phyloP scores from a whole-genome alignment of 441 rosid genomes.

The Arabidopsis lyrata region DNA sequence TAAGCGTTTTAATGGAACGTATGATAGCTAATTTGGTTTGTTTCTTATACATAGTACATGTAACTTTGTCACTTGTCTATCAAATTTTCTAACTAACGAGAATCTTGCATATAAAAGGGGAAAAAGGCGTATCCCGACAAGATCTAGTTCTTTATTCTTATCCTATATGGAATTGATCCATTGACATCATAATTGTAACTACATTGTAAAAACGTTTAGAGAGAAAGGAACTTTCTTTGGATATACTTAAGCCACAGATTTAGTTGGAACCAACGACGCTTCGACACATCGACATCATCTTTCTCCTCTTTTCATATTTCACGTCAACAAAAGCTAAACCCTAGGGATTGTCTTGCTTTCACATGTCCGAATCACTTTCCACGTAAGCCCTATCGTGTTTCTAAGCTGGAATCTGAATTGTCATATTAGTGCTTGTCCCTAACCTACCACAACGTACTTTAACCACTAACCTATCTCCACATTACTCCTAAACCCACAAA shows the following conservation, averaged over 20 bases:
- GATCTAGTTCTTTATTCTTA: constrained; percentile 40
- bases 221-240: constrained; percentile 36
- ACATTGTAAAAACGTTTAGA: constrained; percentile 21
- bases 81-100: not conserved
- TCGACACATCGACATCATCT: constrained; percentile 32
- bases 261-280: constrained; percentile 34
- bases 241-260: constrained; percentile 23
- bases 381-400: constrained; percentile 33
- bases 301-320: constrained; percentile 28
- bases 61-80: not conserved
- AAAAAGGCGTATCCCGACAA: constrained; percentile 37
- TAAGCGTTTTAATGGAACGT: not conserved
- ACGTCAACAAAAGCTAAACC: constrained; percentile 39
- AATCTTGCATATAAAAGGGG: not conserved
- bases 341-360: constrained; percentile 27
- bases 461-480: constrained; percentile 25
- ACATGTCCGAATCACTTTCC: constrained; percentile 35
- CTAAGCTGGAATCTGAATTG: constrained; percentile 16
- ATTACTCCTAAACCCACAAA: not conserved
- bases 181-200: constrained; percentile 29
- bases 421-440: constrained; percentile 37
- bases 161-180: constrained; percentile 29
- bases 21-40: not conserved
- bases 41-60: not conserved
- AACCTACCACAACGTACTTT: constrained; percentile 28